phyloP scores from a whole-genome alignment of 768 basidiomycete species.

The Termitomyces sp. region DNA sequence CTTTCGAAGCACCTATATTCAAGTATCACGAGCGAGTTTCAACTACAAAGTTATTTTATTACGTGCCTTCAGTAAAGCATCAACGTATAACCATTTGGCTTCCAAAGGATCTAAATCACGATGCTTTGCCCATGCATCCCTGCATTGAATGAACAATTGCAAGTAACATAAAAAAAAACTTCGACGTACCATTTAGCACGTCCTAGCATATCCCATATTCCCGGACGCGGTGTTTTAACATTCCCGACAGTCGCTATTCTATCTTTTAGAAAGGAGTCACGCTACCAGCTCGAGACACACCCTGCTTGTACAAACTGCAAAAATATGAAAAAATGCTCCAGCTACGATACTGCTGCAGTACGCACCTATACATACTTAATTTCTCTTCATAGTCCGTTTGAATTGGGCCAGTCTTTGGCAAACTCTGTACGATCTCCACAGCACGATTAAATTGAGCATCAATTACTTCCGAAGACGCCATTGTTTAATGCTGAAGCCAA shows the following conservation, averaged over 20 bases:
- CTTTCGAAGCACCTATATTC: slow-evolving; percentile 64
- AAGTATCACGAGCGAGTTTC: background rate
- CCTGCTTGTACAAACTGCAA: slow-evolving; percentile 87
- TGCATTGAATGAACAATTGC: slow-evolving; percentile 27
- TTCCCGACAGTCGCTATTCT: slow-evolving; percentile 79
- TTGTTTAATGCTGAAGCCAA: slow-evolving; percentile 21
- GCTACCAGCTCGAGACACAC: slow-evolving; percentile 35
- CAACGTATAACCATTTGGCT: slow-evolving; percentile 89
- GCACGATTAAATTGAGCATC: slow-evolving; percentile 90
- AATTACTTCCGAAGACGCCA: slow-evolving; percentile 68
- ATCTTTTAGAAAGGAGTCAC: slow-evolving; percentile 9
- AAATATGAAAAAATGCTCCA: background rate
- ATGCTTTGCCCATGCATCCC: slow-evolving; percentile 97
- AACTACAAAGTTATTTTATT: background rate
- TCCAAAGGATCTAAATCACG: slow-evolving; percentile 75
- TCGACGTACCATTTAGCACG: slow-evolving; percentile 85
- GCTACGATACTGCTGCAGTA: slow-evolving; percentile 1
- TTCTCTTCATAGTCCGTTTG: slow-evolving; percentile 97
- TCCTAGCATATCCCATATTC: slow-evolving; percentile 88
- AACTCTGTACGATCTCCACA: slow-evolving; percentile 88
- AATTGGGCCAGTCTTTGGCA: slow-evolving; percentile 93
- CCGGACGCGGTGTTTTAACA: slow-evolving; percentile 74
- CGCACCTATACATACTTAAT: slow-evolving; percentile 86
- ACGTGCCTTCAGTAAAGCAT: slow-evolving; percentile 77
- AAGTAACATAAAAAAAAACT: background rate